Conservation (phyloP, 768 basidiomycete species). For the Phylloporus rhodoxanthus region DNA sequence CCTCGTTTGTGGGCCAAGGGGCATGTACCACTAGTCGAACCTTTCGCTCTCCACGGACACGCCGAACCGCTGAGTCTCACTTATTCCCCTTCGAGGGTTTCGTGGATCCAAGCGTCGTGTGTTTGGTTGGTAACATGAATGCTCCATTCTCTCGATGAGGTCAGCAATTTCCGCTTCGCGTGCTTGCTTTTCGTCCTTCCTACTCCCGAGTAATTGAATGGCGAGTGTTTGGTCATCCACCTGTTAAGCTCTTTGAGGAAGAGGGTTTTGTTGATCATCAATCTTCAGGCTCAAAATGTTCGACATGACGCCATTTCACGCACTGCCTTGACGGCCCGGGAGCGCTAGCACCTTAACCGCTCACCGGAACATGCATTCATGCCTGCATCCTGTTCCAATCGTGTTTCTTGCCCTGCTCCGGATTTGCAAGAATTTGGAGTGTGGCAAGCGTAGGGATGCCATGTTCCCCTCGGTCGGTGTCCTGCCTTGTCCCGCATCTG, state of each 20-base stretch:
- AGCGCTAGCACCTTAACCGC: conserved; percentile 23
- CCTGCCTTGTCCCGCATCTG: conserved; percentile 19
- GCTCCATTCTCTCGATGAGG: conserved; percentile 10
- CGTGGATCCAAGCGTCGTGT: conserved; percentile 11
- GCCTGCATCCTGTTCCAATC: conserved; percentile 30
- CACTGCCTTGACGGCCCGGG: conserved; percentile 25
- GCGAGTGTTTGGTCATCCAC: conserved; percentile 13
- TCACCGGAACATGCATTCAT: conserved; percentile 26
- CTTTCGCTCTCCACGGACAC: conserved; percentile 27
- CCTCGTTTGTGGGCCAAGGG: conserved; percentile 29
- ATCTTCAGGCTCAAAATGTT: conserved; percentile 14
- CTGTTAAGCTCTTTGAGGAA: conserved; percentile 29
- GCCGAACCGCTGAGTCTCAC: conserved; percentile 14
- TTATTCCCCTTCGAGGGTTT: conserved; percentile 11
- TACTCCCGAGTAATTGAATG: conserved; percentile 11
- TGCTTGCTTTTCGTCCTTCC: conserved; percentile 3
- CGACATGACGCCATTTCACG: conserved; percentile 22
- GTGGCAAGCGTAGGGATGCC: conserved; percentile 26
- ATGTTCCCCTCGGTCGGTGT: conserved; percentile 21
- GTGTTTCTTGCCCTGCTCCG: conserved; percentile 28
- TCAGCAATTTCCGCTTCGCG: conserved; percentile 25
- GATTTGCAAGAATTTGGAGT: conserved; percentile 27
- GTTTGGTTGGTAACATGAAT: conserved; percentile 15
- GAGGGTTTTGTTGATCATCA: conserved; percentile 28
- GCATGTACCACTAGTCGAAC: conserved; percentile 11